These are phyloP conservation scores for Catharanthus roseus DNA, from an alignment of 257 asterid genomes.

Conservation along the genomic window DNA sequence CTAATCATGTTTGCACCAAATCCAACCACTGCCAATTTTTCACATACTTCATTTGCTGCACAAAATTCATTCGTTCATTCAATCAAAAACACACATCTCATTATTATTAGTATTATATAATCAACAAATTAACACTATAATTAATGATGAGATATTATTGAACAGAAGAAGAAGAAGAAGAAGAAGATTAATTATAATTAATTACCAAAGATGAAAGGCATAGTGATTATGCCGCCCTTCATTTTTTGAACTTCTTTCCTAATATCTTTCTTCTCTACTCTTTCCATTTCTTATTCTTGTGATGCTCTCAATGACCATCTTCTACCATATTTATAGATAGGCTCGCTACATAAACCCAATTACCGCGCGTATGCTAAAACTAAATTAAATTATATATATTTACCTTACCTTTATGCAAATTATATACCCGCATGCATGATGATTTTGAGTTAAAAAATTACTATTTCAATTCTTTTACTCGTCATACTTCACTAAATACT, in stretches of 20 bases:
- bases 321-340: constrained; percentile 47
- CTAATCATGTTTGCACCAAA: constrained; percentile 69
- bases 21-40: constrained; percentile 87
- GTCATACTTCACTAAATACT: too few relatives aligned
- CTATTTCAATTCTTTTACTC: too few relatives aligned
- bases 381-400: too few relatives aligned
- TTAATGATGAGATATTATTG: neutral
- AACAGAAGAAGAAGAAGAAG: too few relatives aligned
- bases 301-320: constrained; percentile 13
- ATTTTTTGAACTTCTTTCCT: constrained; percentile 24
- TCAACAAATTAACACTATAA: too few relatives aligned
- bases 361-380: too few relatives aligned
- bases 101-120: too few relatives aligned
- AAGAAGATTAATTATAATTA: neutral
- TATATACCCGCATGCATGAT: too few relatives aligned
- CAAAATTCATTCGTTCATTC: too few relatives aligned
- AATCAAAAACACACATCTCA: too few relatives aligned
- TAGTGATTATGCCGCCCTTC: constrained; percentile 76
- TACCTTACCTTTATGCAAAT: too few relatives aligned
- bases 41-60: constrained; percentile 83
- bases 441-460: neutral
- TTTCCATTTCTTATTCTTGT: constrained; percentile 30
- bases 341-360: constrained; percentile 15
- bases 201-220: constrained; percentile 90
- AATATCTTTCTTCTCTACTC: constrained; percentile 23